Evolutionary conservation across 1,284 basidiomycete species (phyloP), one percentile per base, ranked within the genome.

Genomic region (Veloboletus limbatus): DNA sequence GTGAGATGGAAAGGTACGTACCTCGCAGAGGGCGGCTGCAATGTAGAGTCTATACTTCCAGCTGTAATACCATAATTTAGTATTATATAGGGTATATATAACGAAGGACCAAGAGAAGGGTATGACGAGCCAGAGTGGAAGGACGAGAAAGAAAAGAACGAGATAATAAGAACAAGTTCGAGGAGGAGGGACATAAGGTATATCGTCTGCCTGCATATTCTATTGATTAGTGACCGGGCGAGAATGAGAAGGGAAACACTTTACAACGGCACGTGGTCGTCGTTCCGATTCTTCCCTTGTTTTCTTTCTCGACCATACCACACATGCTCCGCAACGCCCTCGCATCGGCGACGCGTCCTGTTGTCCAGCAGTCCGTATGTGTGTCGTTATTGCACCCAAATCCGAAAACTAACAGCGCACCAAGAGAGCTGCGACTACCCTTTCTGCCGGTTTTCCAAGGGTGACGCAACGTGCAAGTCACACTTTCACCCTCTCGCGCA

Each of bases 361-460:
- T 71, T 40, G 55, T 75, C 41, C 55, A 69, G 16, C 76, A 79
- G 47, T 69, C 78, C 8, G 85, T 87, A 55, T 11, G 57, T 52
- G 76, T 67, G 17, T 41, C 24, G 35, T 41, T 30, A 24, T 31
- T 21, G 10, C 20, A 13, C 24, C 17, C 26, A 34, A 28, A 30
- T 16, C 14, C n/a, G 13, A 20, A 20, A 18, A n/a, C 48, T 68
- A 14, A 63, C 45, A 30, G 43, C 38, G 46, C 39, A 39, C 36
- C 25, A 62, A 87, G 84, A 74, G 86, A 65, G 65, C 78, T 54
- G 89, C 86, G 39, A 91, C 90, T 33, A 89, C 88, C 31, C 78
- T 91, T 57, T 82, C 89, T 44, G 85, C 89, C 47, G 85, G 83
- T 40, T 90, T 88, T 66, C 85, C 89, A 55, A 82, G 77, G 68